phyloP scores from a whole-genome alignment of 768 basidiomycete species.

The Mycena indigotica region DNA sequence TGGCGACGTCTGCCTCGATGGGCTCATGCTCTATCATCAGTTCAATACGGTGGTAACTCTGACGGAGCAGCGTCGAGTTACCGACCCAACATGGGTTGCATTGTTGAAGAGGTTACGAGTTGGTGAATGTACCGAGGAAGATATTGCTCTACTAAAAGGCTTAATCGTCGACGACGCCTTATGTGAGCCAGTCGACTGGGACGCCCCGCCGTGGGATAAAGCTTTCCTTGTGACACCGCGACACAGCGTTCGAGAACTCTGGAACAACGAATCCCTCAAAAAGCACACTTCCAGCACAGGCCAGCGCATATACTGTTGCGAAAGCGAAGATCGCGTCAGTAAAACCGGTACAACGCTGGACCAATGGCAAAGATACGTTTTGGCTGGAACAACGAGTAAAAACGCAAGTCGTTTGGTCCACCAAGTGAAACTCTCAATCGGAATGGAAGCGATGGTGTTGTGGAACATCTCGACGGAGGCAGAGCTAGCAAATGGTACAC shows the following conservation, averaged over 20 bases:
- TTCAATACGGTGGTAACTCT: constrained; percentile 39
- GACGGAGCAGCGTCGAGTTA: no score
- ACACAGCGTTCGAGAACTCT: constrained; percentile 35
- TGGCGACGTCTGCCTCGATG: constrained; percentile 14
- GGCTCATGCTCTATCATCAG: constrained; percentile 28
- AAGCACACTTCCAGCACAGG: constrained; percentile 25
- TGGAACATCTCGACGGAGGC: no score
- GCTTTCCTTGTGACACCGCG: constrained; percentile 39
- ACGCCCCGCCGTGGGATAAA: constrained; percentile 31
- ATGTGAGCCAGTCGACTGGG: constrained; percentile 29
- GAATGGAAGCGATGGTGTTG: no score
- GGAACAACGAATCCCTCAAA: constrained; percentile 34
- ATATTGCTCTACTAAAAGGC: constrained; percentile 29
- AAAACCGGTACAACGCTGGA: constrained; percentile 15
- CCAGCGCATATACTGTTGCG: constrained; percentile 26
- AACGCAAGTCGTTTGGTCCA: constrained; percentile 17
- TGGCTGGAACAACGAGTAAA: background rate
- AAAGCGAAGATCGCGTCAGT: constrained; percentile 3
- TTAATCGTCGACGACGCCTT: constrained; percentile 21
- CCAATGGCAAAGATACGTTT: background rate
- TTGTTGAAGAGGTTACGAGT: constrained; percentile 31
- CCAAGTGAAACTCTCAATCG: constrained; percentile 18
- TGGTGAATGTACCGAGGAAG: constrained; percentile 29
- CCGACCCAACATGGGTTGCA: constrained; percentile 34
- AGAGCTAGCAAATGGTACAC: constrained; percentile 35